Evolutionary conservation across 495 filamentous ascomycete species (phyloP).

Genomic region (Penicillium bovifimosum): DNA sequence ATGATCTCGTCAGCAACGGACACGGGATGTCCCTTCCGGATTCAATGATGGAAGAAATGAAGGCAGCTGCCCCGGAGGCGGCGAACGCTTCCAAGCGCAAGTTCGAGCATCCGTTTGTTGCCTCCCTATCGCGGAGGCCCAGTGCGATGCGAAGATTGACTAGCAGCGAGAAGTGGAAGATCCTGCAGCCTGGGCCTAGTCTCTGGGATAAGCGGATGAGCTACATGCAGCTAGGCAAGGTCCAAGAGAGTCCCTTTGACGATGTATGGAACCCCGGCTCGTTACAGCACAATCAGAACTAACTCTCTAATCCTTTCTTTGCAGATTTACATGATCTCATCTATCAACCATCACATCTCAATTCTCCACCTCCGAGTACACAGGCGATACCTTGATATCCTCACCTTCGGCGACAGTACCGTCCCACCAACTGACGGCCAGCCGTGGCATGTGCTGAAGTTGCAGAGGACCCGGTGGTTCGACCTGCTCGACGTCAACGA

Average conservation of each 20-base stretch:
- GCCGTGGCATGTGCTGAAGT: constrained; percentile 57
- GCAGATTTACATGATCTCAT: constrained; percentile 76
- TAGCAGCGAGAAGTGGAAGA: constrained; percentile 39
- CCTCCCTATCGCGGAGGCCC: constrained; percentile 25
- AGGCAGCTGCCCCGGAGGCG: constrained; percentile 13
- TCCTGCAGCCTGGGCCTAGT: constrained; percentile 55
- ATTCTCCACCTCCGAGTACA: constrained; percentile 73
- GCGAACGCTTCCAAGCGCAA: constrained; percentile 39
- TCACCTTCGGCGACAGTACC: constrained; percentile 35
- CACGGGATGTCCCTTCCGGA: constrained; percentile 23
- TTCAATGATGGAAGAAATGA: constrained; percentile 25
- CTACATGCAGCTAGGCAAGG: constrained; percentile 69
- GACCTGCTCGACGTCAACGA: constrained; percentile 67
- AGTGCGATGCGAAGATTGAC: constrained; percentile 31
- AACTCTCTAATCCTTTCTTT: background rate
- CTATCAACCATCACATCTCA: constrained; percentile 76
- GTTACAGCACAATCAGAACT: background rate
- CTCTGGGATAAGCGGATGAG: constrained; percentile 74
- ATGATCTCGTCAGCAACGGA: constrained; percentile 33
- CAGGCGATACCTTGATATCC: constrained; percentile 51
- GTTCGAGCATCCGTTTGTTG: constrained; percentile 34
- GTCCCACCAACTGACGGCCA: constrained; percentile 44
- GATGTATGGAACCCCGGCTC: constrained; percentile 41
- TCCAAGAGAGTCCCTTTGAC: constrained; percentile 42
- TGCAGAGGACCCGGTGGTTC: constrained; percentile 71